Base-by-base conservation (phyloP, 352 stramenopile genomes). In the Thalassiosira sp. region DNA sequence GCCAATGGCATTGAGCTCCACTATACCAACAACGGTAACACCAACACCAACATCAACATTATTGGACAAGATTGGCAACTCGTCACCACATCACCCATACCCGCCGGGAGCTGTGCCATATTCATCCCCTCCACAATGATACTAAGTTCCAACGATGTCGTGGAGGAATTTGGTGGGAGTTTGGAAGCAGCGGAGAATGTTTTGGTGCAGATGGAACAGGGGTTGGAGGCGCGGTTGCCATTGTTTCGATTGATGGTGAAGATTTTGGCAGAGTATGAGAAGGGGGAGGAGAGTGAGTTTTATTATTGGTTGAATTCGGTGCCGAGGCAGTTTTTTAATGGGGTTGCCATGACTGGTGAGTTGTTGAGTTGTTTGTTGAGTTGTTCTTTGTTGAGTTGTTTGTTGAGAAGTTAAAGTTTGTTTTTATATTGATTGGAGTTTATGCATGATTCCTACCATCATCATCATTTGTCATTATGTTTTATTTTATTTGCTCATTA, bases 311-410 rank as follows among this genome's bases (percentile, higher is more conserved):
- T 88, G 13, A 81, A 83, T 58, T 70, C 63, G 3, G 33, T 88
- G 51, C 81, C 81, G 1, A 27, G 73, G 37, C 46, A 69, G 33
- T 88, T 67, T 59, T 76, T 63, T 48, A 88, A 82, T 62, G 76
- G 72, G 16, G 81, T 73, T 6, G 63, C 49, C 33, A 88, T 88
- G 81, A 88, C 81, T n/a, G n/a, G n/a, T n/a, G n/a, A n/a, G n/a
- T n/a, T n/a, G n/a, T n/a, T n/a, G n/a, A n/a, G n/a, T n/a, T n/a
- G n/a, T n/a, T n/a, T n/a, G n/a, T n/a, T n/a, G n/a, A n/a, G n/a
- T n/a, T n/a, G n/a, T n/a, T n/a, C n/a, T n/a, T n/a, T n/a, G n/a
- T n/a, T n/a, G n/a, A n/a, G n/a, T n/a, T n/a, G n/a, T n/a, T n/a
- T n/a, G n/a, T n/a, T n/a, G n/a, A n/a, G n/a, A n/a, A n/a, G n/a